These are phyloP conservation scores for Aspergillus vadensis DNA, from an alignment of 2,329 filamentous ascomycete genomes.

Conservation along the genomic window DNA sequence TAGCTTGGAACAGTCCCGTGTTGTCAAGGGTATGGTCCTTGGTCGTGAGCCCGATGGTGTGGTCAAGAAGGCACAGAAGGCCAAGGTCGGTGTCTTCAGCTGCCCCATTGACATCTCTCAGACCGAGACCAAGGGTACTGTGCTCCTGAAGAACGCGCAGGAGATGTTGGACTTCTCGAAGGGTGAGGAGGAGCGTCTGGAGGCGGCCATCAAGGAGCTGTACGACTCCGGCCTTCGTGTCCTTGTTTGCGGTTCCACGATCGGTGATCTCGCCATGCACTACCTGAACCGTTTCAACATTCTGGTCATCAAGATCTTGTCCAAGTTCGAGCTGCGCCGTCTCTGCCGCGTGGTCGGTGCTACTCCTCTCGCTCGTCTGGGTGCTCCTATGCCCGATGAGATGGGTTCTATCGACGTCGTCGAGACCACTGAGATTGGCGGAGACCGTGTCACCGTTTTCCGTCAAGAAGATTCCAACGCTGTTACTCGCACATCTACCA, in stretches of 20 bases:
- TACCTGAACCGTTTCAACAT: constrained; percentile 98
- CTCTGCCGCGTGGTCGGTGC: constrained; percentile 95
- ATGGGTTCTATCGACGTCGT: constrained; percentile 95
- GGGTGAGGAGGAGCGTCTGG: constrained; percentile 91
- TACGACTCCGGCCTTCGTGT: constrained; percentile 92
- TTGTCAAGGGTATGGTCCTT: constrained; percentile 98
- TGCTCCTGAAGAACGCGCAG: constrained; percentile 93
- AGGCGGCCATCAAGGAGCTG: constrained; percentile 89
- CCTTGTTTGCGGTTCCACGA: constrained; percentile 86
- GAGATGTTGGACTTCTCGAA: constrained; percentile 99
- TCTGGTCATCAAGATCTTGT: constrained; percentile 92
- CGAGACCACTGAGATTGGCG: constrained; percentile 95
- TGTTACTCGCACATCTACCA: constrained; percentile 85
- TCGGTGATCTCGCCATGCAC: constrained; percentile 93
- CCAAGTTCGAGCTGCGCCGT: constrained; percentile 94
- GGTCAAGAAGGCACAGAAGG: constrained; percentile 86
- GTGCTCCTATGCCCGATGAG: constrained; percentile 99
- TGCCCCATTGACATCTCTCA: constrained; percentile 94
- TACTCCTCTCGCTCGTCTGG: constrained; percentile 90
- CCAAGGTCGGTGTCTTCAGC: constrained; percentile 95
- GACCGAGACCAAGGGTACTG: constrained; percentile 98
- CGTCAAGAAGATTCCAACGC: constrained; percentile 81
- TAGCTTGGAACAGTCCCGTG: constrained; percentile 86
- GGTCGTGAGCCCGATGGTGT: constrained; percentile 89
- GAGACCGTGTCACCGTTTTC: constrained; percentile 97